Evolutionary conservation across 768 basidiomycete species (phyloP).

Genomic region (Pisolithus sp.): DNA sequence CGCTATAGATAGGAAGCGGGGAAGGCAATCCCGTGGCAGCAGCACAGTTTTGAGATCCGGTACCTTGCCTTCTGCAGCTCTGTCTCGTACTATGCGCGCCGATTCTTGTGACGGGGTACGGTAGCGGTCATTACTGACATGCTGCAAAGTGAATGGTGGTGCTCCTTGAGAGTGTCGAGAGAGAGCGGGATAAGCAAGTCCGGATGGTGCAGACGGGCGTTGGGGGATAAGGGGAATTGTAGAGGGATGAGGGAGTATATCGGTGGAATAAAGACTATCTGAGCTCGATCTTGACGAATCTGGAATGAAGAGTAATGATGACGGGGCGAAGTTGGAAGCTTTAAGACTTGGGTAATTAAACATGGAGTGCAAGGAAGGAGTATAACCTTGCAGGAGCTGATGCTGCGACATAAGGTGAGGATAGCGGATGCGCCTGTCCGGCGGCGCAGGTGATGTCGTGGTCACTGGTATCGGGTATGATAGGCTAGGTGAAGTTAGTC

Average conservation of each 20-base stretch:
- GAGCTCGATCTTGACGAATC: conserved; percentile 21
- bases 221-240: conserved; percentile 13
- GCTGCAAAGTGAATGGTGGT: conserved; percentile 19
- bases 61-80: conserved; percentile 24
- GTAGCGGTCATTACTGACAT: conserved; percentile 21
- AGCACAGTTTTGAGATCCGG: conserved; percentile 55
- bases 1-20: conserved; percentile 72
- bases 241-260: conserved; percentile 32
- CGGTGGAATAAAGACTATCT: conserved; percentile 25
- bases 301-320: conserved; percentile 42
- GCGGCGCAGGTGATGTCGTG: conserved; percentile 59
- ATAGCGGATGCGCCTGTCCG: conserved; percentile 45
- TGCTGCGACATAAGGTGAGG: conserved; percentile 76
- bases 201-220: conserved; percentile 8
- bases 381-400: conserved; percentile 72
- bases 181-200: conserved; percentile 21
- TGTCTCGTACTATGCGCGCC: conserved; percentile 28
- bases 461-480: conserved; percentile 55
- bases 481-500: conserved; percentile 13
- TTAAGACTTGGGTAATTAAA: conserved; percentile 38
- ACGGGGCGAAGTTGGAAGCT: conserved; percentile 28
- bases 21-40: conserved; percentile 69
- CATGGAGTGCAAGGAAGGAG: conserved; percentile 73
- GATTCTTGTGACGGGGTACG: conserved; percentile 30
- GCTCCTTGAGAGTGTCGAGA: conserved; percentile 18